phyloP scores from a whole-genome alignment of 2,329 filamentous ascomycete genomes.

The Fusarium coffeatum region DNA sequence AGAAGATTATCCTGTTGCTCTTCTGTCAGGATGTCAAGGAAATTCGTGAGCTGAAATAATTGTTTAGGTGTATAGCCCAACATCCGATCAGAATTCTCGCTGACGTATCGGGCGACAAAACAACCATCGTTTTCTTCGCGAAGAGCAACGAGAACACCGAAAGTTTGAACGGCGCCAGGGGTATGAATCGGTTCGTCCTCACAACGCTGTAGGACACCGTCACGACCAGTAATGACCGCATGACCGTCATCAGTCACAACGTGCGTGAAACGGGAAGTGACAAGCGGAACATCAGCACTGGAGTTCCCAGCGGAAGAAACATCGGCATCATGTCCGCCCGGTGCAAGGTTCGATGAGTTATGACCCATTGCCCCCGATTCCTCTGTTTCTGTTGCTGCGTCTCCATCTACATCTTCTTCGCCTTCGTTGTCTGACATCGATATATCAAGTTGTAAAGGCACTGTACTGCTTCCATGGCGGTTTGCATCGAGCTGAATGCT shows the following conservation, averaged over 20 bases:
- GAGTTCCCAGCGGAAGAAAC: conserved; percentile 41
- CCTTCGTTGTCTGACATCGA: conserved; percentile 47
- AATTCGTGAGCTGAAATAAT: conserved; percentile 78
- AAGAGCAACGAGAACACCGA: conserved; percentile 80
- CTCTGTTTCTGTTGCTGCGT: conserved; percentile 46
- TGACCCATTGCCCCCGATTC: conserved; percentile 38
- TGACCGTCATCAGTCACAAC: conserved; percentile 81
- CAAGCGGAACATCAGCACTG: conserved; percentile 56
- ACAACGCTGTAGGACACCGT: conserved; percentile 79
- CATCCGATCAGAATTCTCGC: conserved; percentile 81
- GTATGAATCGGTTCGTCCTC: conserved; percentile 94
- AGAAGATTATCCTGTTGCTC: conserved; percentile 86
- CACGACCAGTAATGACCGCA: conserved; percentile 82
- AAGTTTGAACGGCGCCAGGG: conserved; percentile 83
- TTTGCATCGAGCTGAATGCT: conserved; percentile 60
- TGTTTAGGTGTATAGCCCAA: conserved; percentile 82
- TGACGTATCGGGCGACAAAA: conserved; percentile 77
- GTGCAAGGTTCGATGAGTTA: neutral
- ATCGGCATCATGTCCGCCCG: conserved; percentile 14
- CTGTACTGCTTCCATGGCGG: conserved; percentile 51
- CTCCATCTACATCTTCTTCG: neutral
- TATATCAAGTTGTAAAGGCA: conserved; percentile 52
- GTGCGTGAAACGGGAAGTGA: conserved; percentile 83
- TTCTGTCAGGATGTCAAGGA: conserved; percentile 84
- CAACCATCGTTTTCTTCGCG: conserved; percentile 76